A percentile compares a stretch with the other conserved stretches of the same genome.
Evolutionary conservation across 768 basidiomycete species (phyloP).

Genomic region (Suillus placidus): DNA sequence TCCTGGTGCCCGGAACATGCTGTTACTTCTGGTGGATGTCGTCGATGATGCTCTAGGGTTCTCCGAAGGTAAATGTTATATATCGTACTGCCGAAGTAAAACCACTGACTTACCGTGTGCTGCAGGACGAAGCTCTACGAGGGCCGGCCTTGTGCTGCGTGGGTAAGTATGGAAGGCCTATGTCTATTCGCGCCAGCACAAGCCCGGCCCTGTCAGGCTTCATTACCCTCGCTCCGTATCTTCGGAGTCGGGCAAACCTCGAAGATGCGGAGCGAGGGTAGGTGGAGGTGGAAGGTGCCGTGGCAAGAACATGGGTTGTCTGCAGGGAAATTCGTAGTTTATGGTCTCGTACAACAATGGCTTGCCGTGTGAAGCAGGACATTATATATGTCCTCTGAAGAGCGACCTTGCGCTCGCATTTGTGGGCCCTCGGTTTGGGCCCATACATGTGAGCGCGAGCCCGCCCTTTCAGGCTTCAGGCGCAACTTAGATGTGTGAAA

Average conservation of each 20-base stretch:
- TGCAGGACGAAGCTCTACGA: not conserved
- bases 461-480: not conserved
- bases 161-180: not conserved
- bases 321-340: not conserved
- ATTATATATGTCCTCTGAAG: not conserved
- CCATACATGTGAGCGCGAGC: not conserved
- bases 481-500: not conserved
- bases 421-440: not conserved
- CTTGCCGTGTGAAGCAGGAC: not conserved
- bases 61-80: not conserved
- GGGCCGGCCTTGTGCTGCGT: not conserved
- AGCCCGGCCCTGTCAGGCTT: not conserved
- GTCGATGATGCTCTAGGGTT: not conserved
- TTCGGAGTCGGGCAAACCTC: not conserved
- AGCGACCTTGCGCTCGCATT: not conserved
- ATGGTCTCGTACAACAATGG: not conserved
- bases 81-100: not conserved
- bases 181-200: not conserved
- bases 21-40: not conserved
- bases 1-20: not conserved
- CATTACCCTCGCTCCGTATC: not conserved
- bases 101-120: not conserved
- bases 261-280: not conserved
- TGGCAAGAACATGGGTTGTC: no score
- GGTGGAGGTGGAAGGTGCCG: not conserved